Evolutionary conservation across 177 flowering plant genomes (phyloP).

Genomic region (Telopea speciosissima): DNA sequence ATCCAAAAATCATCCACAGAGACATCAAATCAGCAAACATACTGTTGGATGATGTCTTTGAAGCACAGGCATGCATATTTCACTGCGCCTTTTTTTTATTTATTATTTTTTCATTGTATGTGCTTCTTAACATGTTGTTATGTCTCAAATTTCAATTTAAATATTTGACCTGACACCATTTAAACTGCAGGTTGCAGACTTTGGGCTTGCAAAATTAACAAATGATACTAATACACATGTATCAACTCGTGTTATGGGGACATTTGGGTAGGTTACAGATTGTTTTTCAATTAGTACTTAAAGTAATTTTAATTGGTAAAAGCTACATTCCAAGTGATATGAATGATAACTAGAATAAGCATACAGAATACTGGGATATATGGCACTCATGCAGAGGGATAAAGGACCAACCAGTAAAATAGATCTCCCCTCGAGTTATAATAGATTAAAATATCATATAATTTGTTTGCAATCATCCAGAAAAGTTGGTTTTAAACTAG

Average conservation of each 20-base stretch:
- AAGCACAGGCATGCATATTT: constrained; percentile 44
- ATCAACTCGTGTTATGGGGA: constrained; percentile 33
- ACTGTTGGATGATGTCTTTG: constrained; percentile 48
- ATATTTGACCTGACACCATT: constrained; percentile 1
- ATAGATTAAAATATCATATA: not conserved
- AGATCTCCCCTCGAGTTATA: not conserved
- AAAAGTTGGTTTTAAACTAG: too few relatives aligned
- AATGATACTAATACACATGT: constrained; percentile 22
- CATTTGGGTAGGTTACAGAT: constrained; percentile 24
- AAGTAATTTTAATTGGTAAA: not conserved
- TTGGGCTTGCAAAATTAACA: constrained; percentile 30
- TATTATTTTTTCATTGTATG: not conserved
- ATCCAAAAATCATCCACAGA: constrained; percentile 70
- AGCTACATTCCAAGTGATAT: not conserved
- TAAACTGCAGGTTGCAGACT: constrained; percentile 24
- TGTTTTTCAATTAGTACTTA: not conserved
- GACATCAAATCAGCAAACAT: constrained; percentile 76
- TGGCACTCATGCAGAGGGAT: not conserved
- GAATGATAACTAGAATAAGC: not conserved
- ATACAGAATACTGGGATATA: not conserved
- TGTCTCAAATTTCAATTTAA: not conserved
- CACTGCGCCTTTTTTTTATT: not conserved
- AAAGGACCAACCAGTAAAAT: not conserved
- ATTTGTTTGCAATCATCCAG: not conserved
- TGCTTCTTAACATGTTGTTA: not conserved